Conservation (phyloP, 2,329 filamentous ascomycete species). For the Dactylellina sp. region DNA sequence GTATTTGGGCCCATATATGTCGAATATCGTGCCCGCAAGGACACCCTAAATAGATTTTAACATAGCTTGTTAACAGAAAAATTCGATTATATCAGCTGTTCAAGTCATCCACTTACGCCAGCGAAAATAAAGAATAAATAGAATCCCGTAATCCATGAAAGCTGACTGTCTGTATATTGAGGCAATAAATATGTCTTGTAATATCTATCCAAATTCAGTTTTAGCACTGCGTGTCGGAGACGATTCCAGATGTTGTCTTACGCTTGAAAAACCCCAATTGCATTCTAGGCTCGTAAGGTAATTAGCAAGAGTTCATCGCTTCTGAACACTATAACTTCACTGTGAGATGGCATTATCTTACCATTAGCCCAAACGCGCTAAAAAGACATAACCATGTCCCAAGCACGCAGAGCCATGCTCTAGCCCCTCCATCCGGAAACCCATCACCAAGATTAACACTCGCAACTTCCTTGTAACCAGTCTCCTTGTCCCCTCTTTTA, state of each 20-base stretch:
- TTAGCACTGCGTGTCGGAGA: background rate
- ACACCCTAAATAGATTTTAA: slow-evolving; percentile 17
- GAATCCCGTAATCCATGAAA: slow-evolving; percentile 52
- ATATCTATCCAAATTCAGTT: slow-evolving; percentile 18
- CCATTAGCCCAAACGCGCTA: slow-evolving; percentile 53
- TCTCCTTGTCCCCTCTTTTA: slow-evolving; percentile 22
- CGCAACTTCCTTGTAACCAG: background rate
- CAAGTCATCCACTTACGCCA: slow-evolving; percentile 48
- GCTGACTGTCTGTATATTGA: slow-evolving; percentile 52
- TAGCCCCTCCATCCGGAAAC: slow-evolving; percentile 51
- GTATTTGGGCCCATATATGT: slow-evolving; percentile 50
- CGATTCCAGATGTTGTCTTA: slow-evolving; percentile 1
- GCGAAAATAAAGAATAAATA: slow-evolving; percentile 54
- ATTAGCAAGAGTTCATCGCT: background rate
- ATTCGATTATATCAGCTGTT: too few relatives aligned
- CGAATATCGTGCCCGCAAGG: slow-evolving; percentile 46
- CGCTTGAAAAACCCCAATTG: slow-evolving; percentile 53
- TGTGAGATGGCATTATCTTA: slow-evolving; percentile 7
- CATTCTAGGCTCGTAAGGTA: slow-evolving; percentile 25
- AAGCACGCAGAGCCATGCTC: slow-evolving; percentile 47
- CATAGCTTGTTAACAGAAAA: too few relatives aligned
- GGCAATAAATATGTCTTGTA: slow-evolving; percentile 52
- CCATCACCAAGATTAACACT: slow-evolving; percentile 25
- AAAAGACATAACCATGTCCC: slow-evolving; percentile 54
- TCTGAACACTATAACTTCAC: background rate